phyloP scores from a whole-genome alignment of 768 basidiomycete species.

The Infundibulicybe gibba region DNA sequence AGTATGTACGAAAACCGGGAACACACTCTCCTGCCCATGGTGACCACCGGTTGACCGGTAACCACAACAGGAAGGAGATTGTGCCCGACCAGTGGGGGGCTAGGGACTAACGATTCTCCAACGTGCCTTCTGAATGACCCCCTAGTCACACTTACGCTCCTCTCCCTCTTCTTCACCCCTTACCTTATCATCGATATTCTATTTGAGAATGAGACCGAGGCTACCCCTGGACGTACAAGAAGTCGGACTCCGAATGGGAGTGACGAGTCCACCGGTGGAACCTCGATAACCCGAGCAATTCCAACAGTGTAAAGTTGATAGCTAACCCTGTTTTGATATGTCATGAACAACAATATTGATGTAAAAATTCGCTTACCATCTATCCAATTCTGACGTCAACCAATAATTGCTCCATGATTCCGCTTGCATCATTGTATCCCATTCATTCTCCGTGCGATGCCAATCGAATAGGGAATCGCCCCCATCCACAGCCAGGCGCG shows the following conservation, averaged over 20 bases:
- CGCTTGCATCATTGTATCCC: constrained; percentile 21
- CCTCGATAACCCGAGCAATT: constrained; percentile 33
- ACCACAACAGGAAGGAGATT: too few species aligned
- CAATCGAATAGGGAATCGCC: constrained; percentile 30
- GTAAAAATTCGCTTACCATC: constrained; percentile 34
- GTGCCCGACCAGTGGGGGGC: too few species aligned
- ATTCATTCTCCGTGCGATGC: constrained; percentile 25
- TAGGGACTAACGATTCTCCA: constrained; percentile 16
- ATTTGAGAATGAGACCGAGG: constrained; percentile 17
- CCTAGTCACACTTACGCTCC: constrained; percentile 17
- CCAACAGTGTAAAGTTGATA: constrained; percentile 56
- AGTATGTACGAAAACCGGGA: too few species aligned
- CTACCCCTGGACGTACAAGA: constrained; percentile 11
- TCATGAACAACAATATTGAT: not conserved
- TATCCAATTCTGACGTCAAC: constrained; percentile 37
- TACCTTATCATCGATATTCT: constrained; percentile 4
- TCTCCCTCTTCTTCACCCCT: constrained; percentile 12
- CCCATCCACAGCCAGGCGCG: not conserved
- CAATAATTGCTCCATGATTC: constrained; percentile 18
- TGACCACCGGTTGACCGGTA: too few species aligned
- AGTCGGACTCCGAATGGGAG: constrained; percentile 10
- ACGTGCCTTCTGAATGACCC: constrained; percentile 11
- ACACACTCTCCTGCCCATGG: too few species aligned
- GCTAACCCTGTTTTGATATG: constrained; percentile 42
- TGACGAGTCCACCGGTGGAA: constrained; percentile 7